phyloP scores from a whole-genome alignment of 345 rosid species.

The Fremontodendron californicum region DNA sequence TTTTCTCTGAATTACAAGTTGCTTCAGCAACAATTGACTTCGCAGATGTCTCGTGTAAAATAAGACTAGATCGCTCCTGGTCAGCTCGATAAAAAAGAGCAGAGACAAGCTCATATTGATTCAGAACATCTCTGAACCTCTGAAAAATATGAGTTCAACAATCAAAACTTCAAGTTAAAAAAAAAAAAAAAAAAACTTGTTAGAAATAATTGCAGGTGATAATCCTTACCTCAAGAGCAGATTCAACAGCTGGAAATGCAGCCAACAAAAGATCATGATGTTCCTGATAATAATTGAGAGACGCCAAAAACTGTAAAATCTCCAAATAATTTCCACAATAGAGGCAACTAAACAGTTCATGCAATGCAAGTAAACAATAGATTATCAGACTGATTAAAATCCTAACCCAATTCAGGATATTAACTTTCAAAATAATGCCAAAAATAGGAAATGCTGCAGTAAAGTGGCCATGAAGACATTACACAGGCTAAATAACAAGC shows the following conservation, averaged over 20 bases:
- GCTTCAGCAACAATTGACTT: slow-evolving; percentile 83
- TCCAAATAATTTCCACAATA: slow-evolving; percentile 13
- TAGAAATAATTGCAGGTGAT: slow-evolving; percentile 11
- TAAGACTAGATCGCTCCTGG: slow-evolving; percentile 71
- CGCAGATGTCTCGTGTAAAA: slow-evolving; percentile 72
- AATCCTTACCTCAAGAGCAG: slow-evolving; percentile 65
- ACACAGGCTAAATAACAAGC: neutral
- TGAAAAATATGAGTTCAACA: slow-evolving; percentile 37
- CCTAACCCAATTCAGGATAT: slow-evolving; percentile 5
- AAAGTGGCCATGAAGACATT: neutral
- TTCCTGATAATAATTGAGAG: slow-evolving; percentile 46
- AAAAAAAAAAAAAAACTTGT: slow-evolving; percentile 9
- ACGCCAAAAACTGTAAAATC: slow-evolving; percentile 13
- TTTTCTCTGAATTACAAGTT: slow-evolving; percentile 57
- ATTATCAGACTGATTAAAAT: slow-evolving; percentile 11
- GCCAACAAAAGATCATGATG: slow-evolving; percentile 85
- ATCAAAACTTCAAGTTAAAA: slow-evolving; percentile 14
- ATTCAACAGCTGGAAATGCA: slow-evolving; percentile 71
- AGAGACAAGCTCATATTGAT: slow-evolving; percentile 69
- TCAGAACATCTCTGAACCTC: slow-evolving; percentile 67
- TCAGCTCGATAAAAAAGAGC: slow-evolving; percentile 66
- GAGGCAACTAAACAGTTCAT: neutral
- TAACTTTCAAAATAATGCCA: slow-evolving; percentile 11
- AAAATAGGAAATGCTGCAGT: neutral
- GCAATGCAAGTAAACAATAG: neutral